Base-by-base conservation (phyloP, 306 rosid species). In the Quercus rubra region DNA sequence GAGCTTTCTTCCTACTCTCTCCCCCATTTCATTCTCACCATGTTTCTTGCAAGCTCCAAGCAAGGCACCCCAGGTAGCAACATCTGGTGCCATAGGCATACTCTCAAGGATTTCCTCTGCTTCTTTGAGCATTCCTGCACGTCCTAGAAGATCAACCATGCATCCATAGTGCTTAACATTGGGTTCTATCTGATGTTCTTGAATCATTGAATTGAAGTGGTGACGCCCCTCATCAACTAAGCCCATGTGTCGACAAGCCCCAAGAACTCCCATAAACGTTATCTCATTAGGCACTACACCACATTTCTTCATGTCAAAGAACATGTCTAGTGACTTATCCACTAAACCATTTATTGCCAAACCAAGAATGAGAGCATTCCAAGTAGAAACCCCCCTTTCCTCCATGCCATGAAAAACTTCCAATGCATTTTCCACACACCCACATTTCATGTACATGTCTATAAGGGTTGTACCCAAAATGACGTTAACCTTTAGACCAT, bases 161-260 rank as follows among this genome's bases (percentile, higher is more conserved):
- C 97, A 93, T 54, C 90, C 93, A 1, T 90, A 91, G 88, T 93
- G 94, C 83, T 90, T 91, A 62, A 91, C 90, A 77, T 91, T 89
- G 46, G 92, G 91, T 83, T 86, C 86, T 69, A 93, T 88, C 74
- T 87, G 80, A 83, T 91, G 89, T 33, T 91, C 93, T 23, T 74
- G 74, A 51, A 80, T 78, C 90, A 93, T 90, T 25, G 94, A 88
- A 74, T 81, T 73, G 68, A 91, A 93, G 78, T 89, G 90, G 54
- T 3, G 71, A 46, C 89, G 91, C 58, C 98, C 97, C 77, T 93
- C 96, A 31, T 88, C 83, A 13, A 93, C 96, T n/a, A 87, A 82
- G 14, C 98, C 96, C 94, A 89, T 89, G 85, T 93, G 96, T 55
- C 96, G 91, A 82, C 98, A 93, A 38, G 98, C 94, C 67, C 93